Evolutionary conservation across 148 eudicot genomes (phyloP).

Genomic region (Gaultheria prostrata): DNA sequence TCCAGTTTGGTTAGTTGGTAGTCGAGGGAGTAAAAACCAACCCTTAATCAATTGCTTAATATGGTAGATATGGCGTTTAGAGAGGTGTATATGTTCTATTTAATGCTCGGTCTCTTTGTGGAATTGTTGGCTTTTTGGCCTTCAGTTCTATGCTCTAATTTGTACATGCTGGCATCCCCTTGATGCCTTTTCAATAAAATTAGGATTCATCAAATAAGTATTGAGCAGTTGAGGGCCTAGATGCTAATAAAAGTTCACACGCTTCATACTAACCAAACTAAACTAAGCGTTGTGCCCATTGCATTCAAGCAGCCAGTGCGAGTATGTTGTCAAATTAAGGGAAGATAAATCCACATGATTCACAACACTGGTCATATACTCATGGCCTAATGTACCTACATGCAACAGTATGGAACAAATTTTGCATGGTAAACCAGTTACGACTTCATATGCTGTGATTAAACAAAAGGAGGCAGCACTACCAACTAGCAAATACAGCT

Average conservation of each 20-base stretch:
- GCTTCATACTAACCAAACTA: background rate
- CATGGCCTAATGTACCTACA: background rate
- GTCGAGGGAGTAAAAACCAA: too few relatives aligned
- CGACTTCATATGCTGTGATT: slow-evolving; percentile 3
- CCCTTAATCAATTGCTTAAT: too few relatives aligned
- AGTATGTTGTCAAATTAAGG: background rate
- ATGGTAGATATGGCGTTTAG: too few relatives aligned
- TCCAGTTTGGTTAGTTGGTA: too few relatives aligned
- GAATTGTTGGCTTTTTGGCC: too few relatives aligned
- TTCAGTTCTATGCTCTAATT: too few relatives aligned
- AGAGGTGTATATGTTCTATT: too few relatives aligned
- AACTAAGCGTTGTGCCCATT: background rate
- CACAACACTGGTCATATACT: background rate
- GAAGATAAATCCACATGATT: background rate
- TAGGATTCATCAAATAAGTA: too few relatives aligned
- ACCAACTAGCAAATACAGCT: slow-evolving; percentile 1
- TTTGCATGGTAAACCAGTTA: background rate
- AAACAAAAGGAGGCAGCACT: background rate
- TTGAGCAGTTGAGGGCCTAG: background rate
- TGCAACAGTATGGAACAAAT: background rate
- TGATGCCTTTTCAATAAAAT: too few relatives aligned
- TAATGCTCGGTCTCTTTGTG: too few relatives aligned
- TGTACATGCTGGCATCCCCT: too few relatives aligned
- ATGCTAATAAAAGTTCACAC: background rate
- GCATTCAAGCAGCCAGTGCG: background rate